Base-by-base conservation (phyloP, 2,329 filamentous ascomycete genomes). In the Scopulariopsis brevicaulis region DNA sequence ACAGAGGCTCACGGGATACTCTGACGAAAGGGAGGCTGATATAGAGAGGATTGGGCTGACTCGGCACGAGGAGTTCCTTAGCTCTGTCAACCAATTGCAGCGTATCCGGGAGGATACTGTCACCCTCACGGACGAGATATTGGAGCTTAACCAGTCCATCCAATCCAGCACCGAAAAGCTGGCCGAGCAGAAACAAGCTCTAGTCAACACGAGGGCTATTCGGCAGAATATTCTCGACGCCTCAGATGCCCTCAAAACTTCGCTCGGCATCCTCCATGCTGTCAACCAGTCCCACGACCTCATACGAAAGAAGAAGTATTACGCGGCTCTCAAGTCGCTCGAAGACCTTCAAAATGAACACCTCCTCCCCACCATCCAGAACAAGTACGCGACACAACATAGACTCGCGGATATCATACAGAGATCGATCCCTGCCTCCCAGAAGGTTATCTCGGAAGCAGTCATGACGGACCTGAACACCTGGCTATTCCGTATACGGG, bases 401-500 rank as follows among this genome's bases (percentile, higher is more conserved):
- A 93, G 92, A 67, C 86, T 99, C 62, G 94, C 94, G 35, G 90
- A 95, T 67, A 84, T 96, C 75, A 97, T 99, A 63, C 93, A 96
- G 70, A 91, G 90, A 64, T 97, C 93, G 0, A 93, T 97, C 35
- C 94, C 94, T 1, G 85, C 89, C 3, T 96, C 91, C 1, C 91
- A 96, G 66, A 91, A 90, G 66, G 85, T 90, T 55, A 96, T 99
- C 59, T 93, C 93, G 4, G 93, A 97, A 71, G 91, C 92, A 15
- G 94, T 99, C 63, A 97, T 97, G 90, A 88, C 84, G 2, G 94
- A 99, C 71, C 74, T 99, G 58, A 97, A 97, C 68, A 96, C 91
- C 0, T 99, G 94, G 94, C 78, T 99, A 11, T 99, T 88, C 67
- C 86, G 90, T 24, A 96, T 99, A 62, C 85, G 94, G 65, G 94